Base-by-base conservation (phyloP, 2,329 filamentous ascomycete species). In the Sporothrix inflata region DNA sequence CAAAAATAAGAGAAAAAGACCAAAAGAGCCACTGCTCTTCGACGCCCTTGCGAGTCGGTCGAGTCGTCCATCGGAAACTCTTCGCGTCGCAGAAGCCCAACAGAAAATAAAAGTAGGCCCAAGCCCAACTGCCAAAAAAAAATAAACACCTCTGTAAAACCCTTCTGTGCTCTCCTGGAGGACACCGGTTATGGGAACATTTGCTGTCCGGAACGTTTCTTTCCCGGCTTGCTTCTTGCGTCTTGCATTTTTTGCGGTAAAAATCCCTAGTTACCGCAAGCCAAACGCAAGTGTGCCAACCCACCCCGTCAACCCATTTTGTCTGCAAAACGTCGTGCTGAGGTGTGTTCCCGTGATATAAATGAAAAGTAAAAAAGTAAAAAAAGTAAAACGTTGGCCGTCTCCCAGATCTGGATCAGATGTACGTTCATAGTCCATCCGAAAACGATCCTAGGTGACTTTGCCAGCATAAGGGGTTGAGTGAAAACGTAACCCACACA, bases 191-290 rank as follows among this genome's bases (percentile, higher is more conserved):
- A 27, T 21, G 57, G 61, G 24, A 66, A 49, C 24, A n/a, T 16
- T 30, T 14, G 45, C 60, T 45, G 49, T 34, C 45, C 42, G 42
- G 63, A 6, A 47, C 42, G 63, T 34, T 47, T 66, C 63, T 65
- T 42, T 65, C 40, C 60, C 60, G 38, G 38, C 38, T 21, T 21
- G 55, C 30, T 45, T 38, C 38, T n/a, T n/a, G n/a, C n/a, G n/a
- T 45, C 60, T 45, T 45, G 60, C 21, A 27, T 24, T n/a, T 60
- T 19, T 45, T 27, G 60, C 4, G 63, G 63, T 49, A 66, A 66
- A 49, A 66, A 66, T 66, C 63, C 63, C 63, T 66, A 66, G 63
- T 66, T 49, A 66, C 63, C 63, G 8, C 24, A 49, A 49, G 63
- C 45, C 38, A 60, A 14, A 60, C 12, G 51, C 51, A 55, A 30